Percentiles rank a stretch among this genome's conserved stretches.
phyloP scores from a whole-genome alignment of 2,329 filamentous ascomycete genomes.

The Helotiales sp. region DNA sequence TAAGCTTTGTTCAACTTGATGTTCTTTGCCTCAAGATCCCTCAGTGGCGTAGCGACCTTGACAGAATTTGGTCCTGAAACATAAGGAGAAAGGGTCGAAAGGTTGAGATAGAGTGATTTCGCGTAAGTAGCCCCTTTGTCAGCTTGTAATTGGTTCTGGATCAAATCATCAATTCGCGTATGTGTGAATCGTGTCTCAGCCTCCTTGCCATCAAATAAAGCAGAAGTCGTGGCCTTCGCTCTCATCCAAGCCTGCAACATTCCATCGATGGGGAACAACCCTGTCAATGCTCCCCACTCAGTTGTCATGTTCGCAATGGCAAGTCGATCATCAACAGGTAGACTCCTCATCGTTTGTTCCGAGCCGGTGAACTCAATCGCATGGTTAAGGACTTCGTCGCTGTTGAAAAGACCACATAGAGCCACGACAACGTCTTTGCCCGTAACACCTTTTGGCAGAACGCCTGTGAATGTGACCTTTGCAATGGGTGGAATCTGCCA shows the following conservation, averaged over 20 bases:
- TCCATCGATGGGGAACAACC: slow-evolving; percentile 78
- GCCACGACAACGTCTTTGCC: slow-evolving; percentile 95
- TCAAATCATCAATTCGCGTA: slow-evolving; percentile 68
- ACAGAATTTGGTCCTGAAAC: slow-evolving; percentile 89
- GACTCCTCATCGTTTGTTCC: slow-evolving; percentile 71
- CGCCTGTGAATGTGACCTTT: slow-evolving; percentile 74
- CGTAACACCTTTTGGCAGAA: slow-evolving; percentile 75
- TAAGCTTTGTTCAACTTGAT: slow-evolving; percentile 85
- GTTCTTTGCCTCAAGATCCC: slow-evolving; percentile 68
- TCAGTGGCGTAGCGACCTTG: slow-evolving; percentile 78
- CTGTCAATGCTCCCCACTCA: slow-evolving; percentile 74
- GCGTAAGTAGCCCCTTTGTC: slow-evolving; percentile 80
- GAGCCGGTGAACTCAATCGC: slow-evolving; percentile 84
- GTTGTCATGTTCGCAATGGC: slow-evolving; percentile 81
- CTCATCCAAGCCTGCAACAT: slow-evolving; percentile 73
- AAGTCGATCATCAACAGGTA: slow-evolving; percentile 72
- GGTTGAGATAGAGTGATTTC: slow-evolving; percentile 78
- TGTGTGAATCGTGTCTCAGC: slow-evolving; percentile 67
- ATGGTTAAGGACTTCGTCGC: slow-evolving; percentile 88
- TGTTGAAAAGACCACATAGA: slow-evolving; percentile 81
- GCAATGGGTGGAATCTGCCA: slow-evolving; percentile 86
- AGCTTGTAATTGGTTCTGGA: slow-evolving; percentile 64
- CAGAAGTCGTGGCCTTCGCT: slow-evolving; percentile 71
- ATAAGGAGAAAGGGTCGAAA: slow-evolving; percentile 81
- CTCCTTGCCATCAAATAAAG: slow-evolving; percentile 53